Base-by-base conservation (phyloP, 176 grass and related monocot genomes). In the Bromus sterilis region DNA sequence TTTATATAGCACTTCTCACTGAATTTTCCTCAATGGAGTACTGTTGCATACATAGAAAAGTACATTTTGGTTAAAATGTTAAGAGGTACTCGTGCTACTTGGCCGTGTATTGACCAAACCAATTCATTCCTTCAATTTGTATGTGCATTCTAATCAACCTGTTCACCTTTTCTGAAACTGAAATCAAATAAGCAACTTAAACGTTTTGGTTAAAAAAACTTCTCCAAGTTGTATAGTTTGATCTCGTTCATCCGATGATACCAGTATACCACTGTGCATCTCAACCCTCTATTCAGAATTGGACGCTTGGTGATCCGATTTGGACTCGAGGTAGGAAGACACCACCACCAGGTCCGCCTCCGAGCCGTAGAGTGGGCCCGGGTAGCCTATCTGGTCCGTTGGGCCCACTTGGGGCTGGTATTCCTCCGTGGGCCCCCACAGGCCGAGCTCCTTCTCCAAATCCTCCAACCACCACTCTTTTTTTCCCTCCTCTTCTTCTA, bases 401-500 rank as follows among this genome's bases (percentile, higher is more conserved):
- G 70, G 79, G 75, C 30, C 84, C 77, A 11, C 9, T 8, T 69
- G 25, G 56, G 76, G 39, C 69, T 84, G 56, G 11, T 42, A 74
- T 49, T 89, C 83, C 64, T 81, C 83, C 4, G 20, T 1, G 41
- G 80, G 33, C 5, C 39, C 91, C 83, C 83, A 83, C 78, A 93
- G 85, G 21, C 94, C 91, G 35, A 93, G 86, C 66, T 93, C 94
- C 78, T 89, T 89, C 84, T 91, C 94, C 66, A 97, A 82, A 78
- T 88, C 60, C 66, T 91, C 69, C 64, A 97, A 39, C 94, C 91
- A 97, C 80, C 84, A 78, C 66, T 61, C 81, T 4, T 31, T 87
- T 39, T 66, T n/a, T n/a, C n/a, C n/a, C n/a, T n/a, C 86, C 55
- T 74, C 76, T 6, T 69, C 76, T 42, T 57, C 78, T 21, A 10